These are phyloP conservation scores for Chamaecyparis obtusa DNA, from an alignment of 75 land plant species.

Conservation along the genomic window DNA sequence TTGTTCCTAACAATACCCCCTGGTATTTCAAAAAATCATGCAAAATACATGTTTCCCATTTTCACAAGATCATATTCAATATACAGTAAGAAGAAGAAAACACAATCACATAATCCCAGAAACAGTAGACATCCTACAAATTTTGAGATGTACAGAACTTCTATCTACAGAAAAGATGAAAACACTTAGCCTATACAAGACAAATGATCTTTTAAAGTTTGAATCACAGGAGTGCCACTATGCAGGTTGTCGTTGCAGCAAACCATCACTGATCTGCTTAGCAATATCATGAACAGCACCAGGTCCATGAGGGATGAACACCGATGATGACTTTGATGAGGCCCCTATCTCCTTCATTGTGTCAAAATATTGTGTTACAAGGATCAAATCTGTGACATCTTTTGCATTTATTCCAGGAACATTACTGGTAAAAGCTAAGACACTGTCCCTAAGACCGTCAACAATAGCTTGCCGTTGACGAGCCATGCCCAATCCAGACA, in stretches of 20 bases:
- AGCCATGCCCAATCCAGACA: slow-evolving; percentile 43
- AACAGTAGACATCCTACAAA: not conserved
- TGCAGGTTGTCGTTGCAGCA: slow-evolving; percentile 18
- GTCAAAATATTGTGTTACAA: slow-evolving; percentile 43
- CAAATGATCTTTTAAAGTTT: not conserved
- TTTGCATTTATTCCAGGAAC: slow-evolving; percentile 38
- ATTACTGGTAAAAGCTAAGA: slow-evolving; percentile 31
- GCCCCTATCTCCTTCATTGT: slow-evolving; percentile 45
- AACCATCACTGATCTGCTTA: slow-evolving; percentile 36
- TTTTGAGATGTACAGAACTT: not conserved
- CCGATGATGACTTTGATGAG: slow-evolving; percentile 27
- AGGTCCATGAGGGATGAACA: slow-evolving; percentile 44
- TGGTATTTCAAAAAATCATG: not conserved
- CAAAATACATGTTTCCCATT: not conserved
- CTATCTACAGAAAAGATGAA: not conserved
- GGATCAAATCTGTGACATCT: slow-evolving; percentile 42
- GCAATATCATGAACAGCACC: slow-evolving; percentile 49
- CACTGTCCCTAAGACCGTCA: slow-evolving; percentile 44
- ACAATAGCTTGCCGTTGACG: slow-evolving; percentile 43
- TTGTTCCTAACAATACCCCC: not conserved
- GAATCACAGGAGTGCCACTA: not conserved
- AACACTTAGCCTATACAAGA: not conserved
- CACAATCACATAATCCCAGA: not conserved
- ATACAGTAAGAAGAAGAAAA: not conserved
- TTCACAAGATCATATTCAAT: not conserved